Percentiles rank a stretch among this genome's conserved stretches.
Conservation (phyloP, 495 filamentous ascomycete genomes). For the Neurospora sublineolata region DNA sequence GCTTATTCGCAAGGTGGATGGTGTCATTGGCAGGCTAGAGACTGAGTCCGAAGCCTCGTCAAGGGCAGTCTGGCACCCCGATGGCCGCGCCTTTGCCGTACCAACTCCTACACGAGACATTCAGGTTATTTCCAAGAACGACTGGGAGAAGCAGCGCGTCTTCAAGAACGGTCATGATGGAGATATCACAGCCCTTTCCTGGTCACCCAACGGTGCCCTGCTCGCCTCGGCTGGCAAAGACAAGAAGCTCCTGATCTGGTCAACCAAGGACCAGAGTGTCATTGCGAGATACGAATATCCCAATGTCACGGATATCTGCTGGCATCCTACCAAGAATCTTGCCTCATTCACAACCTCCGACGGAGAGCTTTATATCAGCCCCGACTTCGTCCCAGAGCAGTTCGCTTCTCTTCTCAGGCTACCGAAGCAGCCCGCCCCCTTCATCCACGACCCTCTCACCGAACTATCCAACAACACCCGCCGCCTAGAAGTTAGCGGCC, state of each 20-base stretch:
- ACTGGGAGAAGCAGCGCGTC: constrained; percentile 71
- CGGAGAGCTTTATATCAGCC: constrained; percentile 82
- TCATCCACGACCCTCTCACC: constrained; percentile 67
- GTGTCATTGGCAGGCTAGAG: constrained; percentile 68
- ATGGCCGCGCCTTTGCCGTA: constrained; percentile 80
- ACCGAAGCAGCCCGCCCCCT: constrained; percentile 61
- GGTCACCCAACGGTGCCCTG: constrained; percentile 90
- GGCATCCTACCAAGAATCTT: constrained; percentile 84
- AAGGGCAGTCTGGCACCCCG: constrained; percentile 80
- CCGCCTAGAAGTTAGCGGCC: constrained; percentile 43
- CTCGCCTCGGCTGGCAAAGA: constrained; percentile 75
- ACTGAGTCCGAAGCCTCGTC: constrained; percentile 67
- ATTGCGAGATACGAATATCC: constrained; percentile 61
- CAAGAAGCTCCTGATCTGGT: constrained; percentile 77
- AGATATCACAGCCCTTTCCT: constrained; percentile 76
- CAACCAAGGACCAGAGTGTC: constrained; percentile 72
- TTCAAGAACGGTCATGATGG: constrained; percentile 73
- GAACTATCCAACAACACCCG: constrained; percentile 58
- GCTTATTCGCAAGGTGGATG: constrained; percentile 72
- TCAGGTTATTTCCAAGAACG: constrained; percentile 69
- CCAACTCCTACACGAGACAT: constrained; percentile 78
- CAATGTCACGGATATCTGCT: constrained; percentile 72
- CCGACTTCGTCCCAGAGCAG: constrained; percentile 62
- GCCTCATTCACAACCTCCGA: constrained; percentile 83
- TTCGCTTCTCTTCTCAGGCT: constrained; percentile 47